Conservation (phyloP, 2,329 filamentous ascomycete genomes). For the Ophiobolus disseminans region DNA sequence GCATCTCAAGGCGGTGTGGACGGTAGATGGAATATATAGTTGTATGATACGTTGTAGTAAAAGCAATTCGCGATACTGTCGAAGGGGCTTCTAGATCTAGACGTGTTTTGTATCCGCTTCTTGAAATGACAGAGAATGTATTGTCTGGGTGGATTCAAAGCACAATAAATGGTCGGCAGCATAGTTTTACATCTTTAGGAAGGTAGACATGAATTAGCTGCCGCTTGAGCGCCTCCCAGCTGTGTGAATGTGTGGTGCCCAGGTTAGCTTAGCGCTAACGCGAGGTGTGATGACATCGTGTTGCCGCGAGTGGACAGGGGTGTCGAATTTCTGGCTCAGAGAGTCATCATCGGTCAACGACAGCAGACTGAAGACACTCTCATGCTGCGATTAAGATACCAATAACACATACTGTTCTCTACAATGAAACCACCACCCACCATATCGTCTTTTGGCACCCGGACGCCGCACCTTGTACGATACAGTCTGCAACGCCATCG, state of each 20-base stretch:
- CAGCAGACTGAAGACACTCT: not conserved
- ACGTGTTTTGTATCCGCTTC: no score
- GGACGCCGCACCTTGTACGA: slow-evolving; percentile 1
- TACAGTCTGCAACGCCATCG: slow-evolving; percentile 19
- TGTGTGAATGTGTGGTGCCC: no score
- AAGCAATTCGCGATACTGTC: no score
- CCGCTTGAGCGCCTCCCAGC: no score
- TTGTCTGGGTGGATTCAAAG: no score
- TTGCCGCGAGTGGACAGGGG: slow-evolving; percentile 15
- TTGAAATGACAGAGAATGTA: no score
- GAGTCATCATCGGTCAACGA: not conserved
- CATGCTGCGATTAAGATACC: no score
- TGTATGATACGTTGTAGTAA: no score
- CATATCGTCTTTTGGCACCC: slow-evolving; percentile 12
- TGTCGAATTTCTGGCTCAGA: slow-evolving; percentile 4
- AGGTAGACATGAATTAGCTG: no score
- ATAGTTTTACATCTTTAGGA: no score
- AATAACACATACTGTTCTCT: not conserved
- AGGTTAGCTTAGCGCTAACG: slow-evolving; percentile 28
- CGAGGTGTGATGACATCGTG: slow-evolving; percentile 41
- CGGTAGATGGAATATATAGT: not conserved
- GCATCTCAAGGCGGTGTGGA: not conserved
- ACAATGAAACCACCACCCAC: slow-evolving; percentile 34
- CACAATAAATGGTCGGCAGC: no score
- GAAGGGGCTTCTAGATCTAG: no score